Percentiles rank a stretch among this genome's conserved stretches.
Evolutionary conservation across 192 early-diverging fungal species (phyloP).

Genomic region (Obelidium mucronatum): DNA sequence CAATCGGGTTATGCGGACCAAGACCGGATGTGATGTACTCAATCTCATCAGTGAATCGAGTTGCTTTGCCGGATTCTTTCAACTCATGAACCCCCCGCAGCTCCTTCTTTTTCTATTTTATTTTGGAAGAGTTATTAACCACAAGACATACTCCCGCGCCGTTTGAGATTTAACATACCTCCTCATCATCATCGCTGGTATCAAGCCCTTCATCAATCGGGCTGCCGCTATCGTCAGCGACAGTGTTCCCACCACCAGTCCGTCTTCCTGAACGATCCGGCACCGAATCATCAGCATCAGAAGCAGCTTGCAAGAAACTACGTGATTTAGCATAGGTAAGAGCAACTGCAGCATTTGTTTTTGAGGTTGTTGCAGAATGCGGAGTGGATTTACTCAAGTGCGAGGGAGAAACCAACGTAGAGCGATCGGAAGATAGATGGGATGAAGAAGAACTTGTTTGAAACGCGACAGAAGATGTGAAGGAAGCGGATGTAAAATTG

Average conservation of each 20-base stretch:
- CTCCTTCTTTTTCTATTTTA: slow-evolving; percentile 29
- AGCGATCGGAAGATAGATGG: not conserved
- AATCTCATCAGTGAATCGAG: slow-evolving; percentile 29
- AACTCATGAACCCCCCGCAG: slow-evolving; percentile 26
- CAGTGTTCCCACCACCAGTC: too few relatives aligned
- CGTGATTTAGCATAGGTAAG: slow-evolving; percentile 25
- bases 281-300: not conserved
- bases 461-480: not conserved
- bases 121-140: not conserved
- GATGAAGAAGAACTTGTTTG: not conserved
- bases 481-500: not conserved
- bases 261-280: not conserved
- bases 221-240: not conserved
- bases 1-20: not conserved
- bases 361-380: not conserved
- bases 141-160: not conserved
- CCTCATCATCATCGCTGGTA: slow-evolving; percentile 28
- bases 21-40: slow-evolving; percentile 23
- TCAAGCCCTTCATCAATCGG: slow-evolving; percentile 28
- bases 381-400: not conserved
- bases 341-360: not conserved
- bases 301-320: slow-evolving; percentile 21
- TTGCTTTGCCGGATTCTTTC: slow-evolving; percentile 30
- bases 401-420: not conserved
- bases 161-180: not conserved